These are phyloP conservation scores for Lophium mytilinum DNA, from an alignment of 495 filamentous ascomycete genomes.

Conservation along the genomic window DNA sequence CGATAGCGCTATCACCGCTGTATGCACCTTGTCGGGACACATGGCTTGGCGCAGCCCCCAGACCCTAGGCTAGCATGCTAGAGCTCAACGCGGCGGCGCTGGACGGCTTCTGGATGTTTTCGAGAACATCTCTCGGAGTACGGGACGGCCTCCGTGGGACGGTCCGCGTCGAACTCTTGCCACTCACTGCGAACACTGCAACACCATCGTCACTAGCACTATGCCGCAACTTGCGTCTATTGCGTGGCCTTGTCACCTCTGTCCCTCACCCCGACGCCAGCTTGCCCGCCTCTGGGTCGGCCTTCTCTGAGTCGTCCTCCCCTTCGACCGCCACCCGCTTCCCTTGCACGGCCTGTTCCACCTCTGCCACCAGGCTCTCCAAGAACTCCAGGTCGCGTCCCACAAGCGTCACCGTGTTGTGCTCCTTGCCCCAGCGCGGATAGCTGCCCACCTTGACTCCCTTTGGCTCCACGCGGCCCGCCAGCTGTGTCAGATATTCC, in stretches of 20 bases:
- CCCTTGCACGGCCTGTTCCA: conserved; percentile 55
- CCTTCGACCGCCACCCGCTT: conserved; percentile 48
- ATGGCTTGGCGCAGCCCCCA: conserved; percentile 12
- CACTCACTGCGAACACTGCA: too few species aligned
- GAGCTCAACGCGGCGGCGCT: not conserved
- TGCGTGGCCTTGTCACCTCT: too few species aligned
- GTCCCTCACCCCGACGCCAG: conserved; percentile 12
- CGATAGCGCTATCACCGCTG: conserved; percentile 9
- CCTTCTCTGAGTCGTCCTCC: conserved; percentile 43
- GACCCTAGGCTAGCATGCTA: not conserved
- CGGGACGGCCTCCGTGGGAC: not conserved
- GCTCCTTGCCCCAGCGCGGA: conserved; percentile 79
- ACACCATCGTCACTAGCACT: too few species aligned
- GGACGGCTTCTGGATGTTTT: conserved; percentile 12
- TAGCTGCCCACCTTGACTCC: conserved; percentile 97
- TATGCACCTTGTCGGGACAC: conserved; percentile 6
- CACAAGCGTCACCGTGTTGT: conserved; percentile 87
- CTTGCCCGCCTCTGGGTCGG: conserved; percentile 8
- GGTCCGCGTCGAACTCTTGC: too few species aligned
- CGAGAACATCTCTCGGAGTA: conserved; percentile 11
- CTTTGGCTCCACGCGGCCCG: conserved; percentile 55
- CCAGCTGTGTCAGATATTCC: conserved; percentile 69
- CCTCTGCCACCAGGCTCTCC: conserved; percentile 51
- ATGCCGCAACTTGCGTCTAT: too few species aligned
- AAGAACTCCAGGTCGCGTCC: conserved; percentile 59